Percentiles rank a stretch among this genome's conserved stretches.
Evolutionary conservation across 768 basidiomycete genomes (phyloP).

Genomic region (Hericium coralloides): DNA sequence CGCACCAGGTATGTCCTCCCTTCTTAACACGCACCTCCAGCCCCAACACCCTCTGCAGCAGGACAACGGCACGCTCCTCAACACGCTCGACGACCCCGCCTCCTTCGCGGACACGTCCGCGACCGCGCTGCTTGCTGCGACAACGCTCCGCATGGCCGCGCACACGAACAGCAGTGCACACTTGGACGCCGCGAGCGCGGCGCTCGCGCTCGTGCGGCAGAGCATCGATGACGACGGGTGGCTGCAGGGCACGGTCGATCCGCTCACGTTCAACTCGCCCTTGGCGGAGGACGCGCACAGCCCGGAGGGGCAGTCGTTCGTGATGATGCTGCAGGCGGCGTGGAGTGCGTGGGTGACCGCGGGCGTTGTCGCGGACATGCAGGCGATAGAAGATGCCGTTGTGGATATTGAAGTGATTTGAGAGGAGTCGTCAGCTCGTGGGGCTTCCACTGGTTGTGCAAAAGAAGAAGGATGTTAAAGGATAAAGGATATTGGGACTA

Average conservation of each 20-base stretch:
- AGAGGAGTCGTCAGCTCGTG: too few relatives aligned
- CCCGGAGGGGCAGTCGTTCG: slow-evolving; percentile 15
- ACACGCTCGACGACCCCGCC: slow-evolving; percentile 39
- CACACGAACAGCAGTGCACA: slow-evolving; percentile 29
- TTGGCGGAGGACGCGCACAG: slow-evolving; percentile 1
- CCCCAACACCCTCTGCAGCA: slow-evolving; percentile 19
- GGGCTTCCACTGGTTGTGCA: too few relatives aligned
- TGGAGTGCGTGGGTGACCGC: slow-evolving; percentile 5
- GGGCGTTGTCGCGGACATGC: background rate
- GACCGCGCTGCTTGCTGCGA: slow-evolving; percentile 49
- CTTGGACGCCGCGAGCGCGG: slow-evolving; percentile 33
- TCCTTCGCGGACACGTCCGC: slow-evolving; percentile 47
- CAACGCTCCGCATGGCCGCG: slow-evolving; percentile 46
- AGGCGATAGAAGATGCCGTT: too few relatives aligned
- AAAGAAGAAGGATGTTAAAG: too few relatives aligned
- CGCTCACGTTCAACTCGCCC: background rate
- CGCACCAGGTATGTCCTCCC: slow-evolving; percentile 28
- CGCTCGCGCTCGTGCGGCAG: slow-evolving; percentile 27
- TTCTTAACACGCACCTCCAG: background rate
- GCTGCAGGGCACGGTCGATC: slow-evolving; percentile 11
- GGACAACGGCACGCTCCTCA: slow-evolving; percentile 37
- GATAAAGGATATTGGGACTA: too few relatives aligned
- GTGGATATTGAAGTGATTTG: too few relatives aligned
- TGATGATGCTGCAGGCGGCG: slow-evolving; percentile 11
- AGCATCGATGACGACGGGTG: slow-evolving; percentile 29